Percentiles rank a stretch among this genome's conserved stretches.
phyloP scores from a whole-genome alignment of 139 green algal species.

The Chlorella sp. region DNA sequence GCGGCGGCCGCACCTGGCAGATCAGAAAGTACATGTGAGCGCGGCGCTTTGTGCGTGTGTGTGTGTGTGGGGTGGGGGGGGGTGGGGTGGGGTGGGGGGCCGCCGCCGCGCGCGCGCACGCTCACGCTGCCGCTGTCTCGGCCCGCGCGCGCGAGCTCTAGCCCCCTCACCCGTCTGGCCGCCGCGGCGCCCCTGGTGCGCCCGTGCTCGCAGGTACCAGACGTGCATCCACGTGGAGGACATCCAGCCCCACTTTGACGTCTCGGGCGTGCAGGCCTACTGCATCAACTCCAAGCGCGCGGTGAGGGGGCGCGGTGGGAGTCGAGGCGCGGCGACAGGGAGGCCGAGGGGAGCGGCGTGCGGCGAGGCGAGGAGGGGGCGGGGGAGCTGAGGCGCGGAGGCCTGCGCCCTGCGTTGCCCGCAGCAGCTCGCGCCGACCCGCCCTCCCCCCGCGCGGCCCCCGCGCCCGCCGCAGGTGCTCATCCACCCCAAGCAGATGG shows the following conservation, averaged over 20 bases:
- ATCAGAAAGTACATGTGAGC: conserved; percentile 49
- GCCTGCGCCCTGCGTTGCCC: too few relatives aligned
- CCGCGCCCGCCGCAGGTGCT: too few relatives aligned
- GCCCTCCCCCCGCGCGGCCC: too few relatives aligned
- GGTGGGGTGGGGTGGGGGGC: background rate
- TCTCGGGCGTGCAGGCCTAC: conserved; percentile 43
- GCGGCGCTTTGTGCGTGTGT: background rate
- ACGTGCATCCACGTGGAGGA: conserved; percentile 41
- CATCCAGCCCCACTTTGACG: conserved; percentile 31
- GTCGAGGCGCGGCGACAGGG: too few relatives aligned
- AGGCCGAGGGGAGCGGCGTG: too few relatives aligned
- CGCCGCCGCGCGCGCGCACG: background rate
- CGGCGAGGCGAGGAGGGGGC: too few relatives aligned
- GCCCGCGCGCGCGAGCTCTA: too few relatives aligned
- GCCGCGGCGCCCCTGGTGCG: background rate
- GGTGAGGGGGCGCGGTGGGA: too few relatives aligned
- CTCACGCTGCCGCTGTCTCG: background rate
- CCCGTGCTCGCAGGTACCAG: conserved; percentile 19
- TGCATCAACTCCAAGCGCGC: conserved; percentile 42
- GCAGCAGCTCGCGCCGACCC: too few relatives aligned
- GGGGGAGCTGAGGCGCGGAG: too few relatives aligned
- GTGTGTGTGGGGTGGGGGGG: background rate
- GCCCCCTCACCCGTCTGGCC: background rate
- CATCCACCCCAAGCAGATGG: conserved; percentile 19
- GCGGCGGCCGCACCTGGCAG: conserved; percentile 27